phyloP scores from a whole-genome alignment of 352 stramenopile species.

The Peronospora farinosa region DNA sequence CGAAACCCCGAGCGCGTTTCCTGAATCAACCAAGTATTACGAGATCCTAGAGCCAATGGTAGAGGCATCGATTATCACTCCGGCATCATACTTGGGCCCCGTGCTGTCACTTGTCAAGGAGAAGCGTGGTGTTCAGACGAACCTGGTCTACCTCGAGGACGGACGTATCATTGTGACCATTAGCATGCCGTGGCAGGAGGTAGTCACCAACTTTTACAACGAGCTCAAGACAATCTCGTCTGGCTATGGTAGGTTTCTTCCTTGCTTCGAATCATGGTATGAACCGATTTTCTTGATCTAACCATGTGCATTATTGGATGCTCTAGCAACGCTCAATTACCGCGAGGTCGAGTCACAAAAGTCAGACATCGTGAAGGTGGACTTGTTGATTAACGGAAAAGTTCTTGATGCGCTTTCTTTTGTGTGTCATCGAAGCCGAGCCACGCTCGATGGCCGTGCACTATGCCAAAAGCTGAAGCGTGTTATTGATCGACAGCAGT shows the following conservation, averaged over 20 bases:
- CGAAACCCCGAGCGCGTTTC: slow-evolving; percentile 73
- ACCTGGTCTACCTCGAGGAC: slow-evolving; percentile 93
- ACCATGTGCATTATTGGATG: slow-evolving; percentile 4
- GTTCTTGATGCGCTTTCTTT: slow-evolving; percentile 95
- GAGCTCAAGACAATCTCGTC: slow-evolving; percentile 94
- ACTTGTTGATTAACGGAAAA: slow-evolving; percentile 93
- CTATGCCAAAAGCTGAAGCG: slow-evolving; percentile 94
- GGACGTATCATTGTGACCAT: slow-evolving; percentile 91
- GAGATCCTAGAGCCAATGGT: slow-evolving; percentile 94
- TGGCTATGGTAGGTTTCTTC: slow-evolving; percentile 84
- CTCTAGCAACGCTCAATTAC: slow-evolving; percentile 90
- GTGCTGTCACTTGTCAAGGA: slow-evolving; percentile 94
- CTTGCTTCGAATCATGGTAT: neutral
- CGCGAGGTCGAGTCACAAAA: slow-evolving; percentile 85
- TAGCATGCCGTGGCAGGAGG: slow-evolving; percentile 95
- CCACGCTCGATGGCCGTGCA: slow-evolving; percentile 67
- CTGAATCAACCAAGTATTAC: slow-evolving; percentile 82
- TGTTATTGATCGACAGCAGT: slow-evolving; percentile 96
- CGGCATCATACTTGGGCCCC: slow-evolving; percentile 90
- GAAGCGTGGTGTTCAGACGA: slow-evolving; percentile 85
- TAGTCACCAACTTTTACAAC: slow-evolving; percentile 99
- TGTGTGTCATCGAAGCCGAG: slow-evolving; percentile 90
- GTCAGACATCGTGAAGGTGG: slow-evolving; percentile 93
- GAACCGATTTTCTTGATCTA: neutral
- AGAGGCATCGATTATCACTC: slow-evolving; percentile 94